Base-by-base conservation (phyloP, 768 basidiomycete genomes). In the Termitomyces bulborhizus region DNA sequence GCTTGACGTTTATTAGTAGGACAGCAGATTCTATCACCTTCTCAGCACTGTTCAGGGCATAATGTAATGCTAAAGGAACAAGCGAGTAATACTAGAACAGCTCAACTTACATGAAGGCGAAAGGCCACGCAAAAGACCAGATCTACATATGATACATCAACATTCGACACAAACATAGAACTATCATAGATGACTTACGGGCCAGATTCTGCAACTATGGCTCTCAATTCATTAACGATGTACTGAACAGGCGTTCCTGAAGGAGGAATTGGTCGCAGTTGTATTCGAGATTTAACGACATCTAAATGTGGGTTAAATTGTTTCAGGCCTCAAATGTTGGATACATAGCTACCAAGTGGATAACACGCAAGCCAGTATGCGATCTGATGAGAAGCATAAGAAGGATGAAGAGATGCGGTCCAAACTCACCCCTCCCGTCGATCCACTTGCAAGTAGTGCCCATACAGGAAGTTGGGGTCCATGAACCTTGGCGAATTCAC, bases 351-450 rank as follows among this genome's bases (percentile, higher is more conserved):
- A 88, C 88, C 89, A 5, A 96, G 74, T 0, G 93, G 96, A 68
- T 96, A 98, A 65, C 88, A 94, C 1, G 91, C 82, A 1, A 97
- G 76, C 97, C 97, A 99, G 65, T 99, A 98, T 0, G 85, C 85
- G 39, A 96, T 81, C 77, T 93, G 46, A n/a, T 34, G 54, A 46
- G 15, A 13, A 26, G 12, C 21, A 0, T 46, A 21, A 57, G 36
- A 42, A 29, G 18, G 1, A 40, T 7, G 7, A 36, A 32, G 46
- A 53, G 34, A 27, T n/a, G 43, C 43, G n/a, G 36, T 11, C 12
- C 41, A 8, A 29, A 77, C 86, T 44, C 68, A 91, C 88, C 2
- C 91, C 90, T 46, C 91, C 91, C 0, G 83, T 88, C 0, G 91
- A 84, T 6, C 92, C 93, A 51, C 90, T 90, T 0, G 86, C 83